These are phyloP conservation scores for Lachancea thermotolerans DNA, from an alignment of 805 yeast genomes.

Conservation along the genomic window DNA sequence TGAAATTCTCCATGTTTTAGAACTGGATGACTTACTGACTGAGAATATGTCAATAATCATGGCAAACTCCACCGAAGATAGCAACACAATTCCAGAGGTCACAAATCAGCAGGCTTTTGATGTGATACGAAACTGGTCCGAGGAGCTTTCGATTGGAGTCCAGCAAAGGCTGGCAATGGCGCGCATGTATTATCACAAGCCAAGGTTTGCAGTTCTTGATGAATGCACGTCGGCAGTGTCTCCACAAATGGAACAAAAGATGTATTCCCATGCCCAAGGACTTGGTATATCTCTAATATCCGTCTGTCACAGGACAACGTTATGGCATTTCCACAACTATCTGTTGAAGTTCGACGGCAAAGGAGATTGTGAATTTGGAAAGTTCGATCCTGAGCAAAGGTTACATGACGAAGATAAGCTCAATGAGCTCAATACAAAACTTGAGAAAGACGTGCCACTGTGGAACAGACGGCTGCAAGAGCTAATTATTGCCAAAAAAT, in stretches of 20 bases:
- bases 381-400: constrained; percentile 67
- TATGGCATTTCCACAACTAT: constrained; percentile 86
- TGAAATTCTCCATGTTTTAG: constrained; percentile 48
- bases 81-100: constrained; percentile 24
- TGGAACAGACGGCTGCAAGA: constrained; percentile 61
- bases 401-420: constrained; percentile 73
- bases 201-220: constrained; percentile 89
- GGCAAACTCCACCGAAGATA: constrained; percentile 10
- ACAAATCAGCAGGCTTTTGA: constrained; percentile 52
- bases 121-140: constrained; percentile 74
- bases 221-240: constrained; percentile 95
- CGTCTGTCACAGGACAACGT: constrained; percentile 85
- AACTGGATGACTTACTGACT: constrained; percentile 51
- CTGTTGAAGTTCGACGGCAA: constrained; percentile 82
- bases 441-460: constrained; percentile 60
- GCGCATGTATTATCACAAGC: constrained; percentile 81
- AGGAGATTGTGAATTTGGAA: constrained; percentile 57
- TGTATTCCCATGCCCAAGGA: constrained; percentile 76
- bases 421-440: constrained; percentile 55
- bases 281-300: constrained; percentile 78
- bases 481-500: constrained; percentile 46
- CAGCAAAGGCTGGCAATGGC: constrained; percentile 94
- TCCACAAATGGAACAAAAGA: constrained; percentile 81
- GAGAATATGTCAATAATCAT: constrained; percentile 37
- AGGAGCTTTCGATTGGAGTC: constrained; percentile 81